Evolutionary conservation across 1,284 basidiomycete species (phyloP).

Genomic region (Boletellus sp.): DNA sequence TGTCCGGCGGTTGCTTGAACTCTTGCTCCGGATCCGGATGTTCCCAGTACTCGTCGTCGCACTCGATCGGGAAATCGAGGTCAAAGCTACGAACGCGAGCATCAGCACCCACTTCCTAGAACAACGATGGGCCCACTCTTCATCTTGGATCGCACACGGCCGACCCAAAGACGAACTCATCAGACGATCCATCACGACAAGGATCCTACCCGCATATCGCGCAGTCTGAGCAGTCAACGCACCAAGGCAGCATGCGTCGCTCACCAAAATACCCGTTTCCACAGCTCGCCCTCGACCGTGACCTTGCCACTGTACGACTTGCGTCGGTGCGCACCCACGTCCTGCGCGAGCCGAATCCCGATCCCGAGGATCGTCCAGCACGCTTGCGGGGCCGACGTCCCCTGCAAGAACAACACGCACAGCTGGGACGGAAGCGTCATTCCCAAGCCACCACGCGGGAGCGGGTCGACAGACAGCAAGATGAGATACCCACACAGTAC

Average conservation of each 20-base stretch:
- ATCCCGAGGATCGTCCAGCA: slow-evolving; percentile 72
- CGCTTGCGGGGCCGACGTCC: slow-evolving; percentile 63
- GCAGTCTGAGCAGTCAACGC: no score
- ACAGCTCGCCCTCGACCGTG: slow-evolving; percentile 60
- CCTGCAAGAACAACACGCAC: slow-evolving; percentile 48
- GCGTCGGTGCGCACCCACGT: slow-evolving; percentile 62
- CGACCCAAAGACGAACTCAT: slow-evolving; percentile 72
- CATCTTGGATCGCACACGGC: slow-evolving; percentile 80
- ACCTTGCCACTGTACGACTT: slow-evolving; percentile 39
- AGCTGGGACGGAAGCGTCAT: no score
- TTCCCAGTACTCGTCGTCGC: slow-evolving; percentile 78
- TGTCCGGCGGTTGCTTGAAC: slow-evolving; percentile 56
- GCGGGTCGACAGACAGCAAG: background rate
- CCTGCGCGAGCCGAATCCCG: slow-evolving; percentile 65
- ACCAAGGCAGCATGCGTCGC: slow-evolving; percentile 1
- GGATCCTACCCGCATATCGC: slow-evolving; percentile 52
- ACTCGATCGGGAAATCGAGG: slow-evolving; percentile 64
- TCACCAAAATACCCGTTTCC: slow-evolving; percentile 81
- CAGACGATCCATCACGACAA: slow-evolving; percentile 60
- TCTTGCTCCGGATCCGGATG: slow-evolving; percentile 46
- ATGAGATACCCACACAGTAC: slow-evolving; percentile 40
- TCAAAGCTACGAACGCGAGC: slow-evolving; percentile 52
- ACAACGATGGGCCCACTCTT: slow-evolving; percentile 56
- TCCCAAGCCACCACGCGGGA: no score
- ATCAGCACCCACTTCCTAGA: background rate